phyloP scores from a whole-genome alignment of 495 filamentous ascomycete species.

The Entonaema liquescens region DNA sequence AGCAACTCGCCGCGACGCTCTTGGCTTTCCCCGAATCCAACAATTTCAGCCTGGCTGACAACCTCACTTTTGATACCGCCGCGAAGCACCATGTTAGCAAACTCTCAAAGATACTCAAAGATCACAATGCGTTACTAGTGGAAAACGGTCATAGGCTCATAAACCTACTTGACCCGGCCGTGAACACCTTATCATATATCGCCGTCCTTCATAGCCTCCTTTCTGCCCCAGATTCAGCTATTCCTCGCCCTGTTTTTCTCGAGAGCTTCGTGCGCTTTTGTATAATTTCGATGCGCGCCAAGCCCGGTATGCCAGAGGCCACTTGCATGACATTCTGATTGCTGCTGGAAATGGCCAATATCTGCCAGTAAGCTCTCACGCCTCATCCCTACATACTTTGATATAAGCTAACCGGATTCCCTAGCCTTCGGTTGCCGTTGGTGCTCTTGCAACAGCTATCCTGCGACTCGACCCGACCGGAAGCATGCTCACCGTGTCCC shows the following conservation, averaged over 20 bases:
- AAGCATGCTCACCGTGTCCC: conserved; percentile 72
- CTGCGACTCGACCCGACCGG: conserved; percentile 76
- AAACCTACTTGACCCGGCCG: conserved; percentile 50
- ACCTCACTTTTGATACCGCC: conserved; percentile 40
- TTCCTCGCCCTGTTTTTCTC: conserved; percentile 42
- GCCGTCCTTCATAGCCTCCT: conserved; percentile 47
- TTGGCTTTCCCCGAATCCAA: conserved; percentile 51
- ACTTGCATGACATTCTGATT: conserved; percentile 46
- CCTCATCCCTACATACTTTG: not conserved
- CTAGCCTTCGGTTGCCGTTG: conserved; percentile 67
- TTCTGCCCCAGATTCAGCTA: conserved; percentile 23
- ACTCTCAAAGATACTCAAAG: conserved; percentile 47
- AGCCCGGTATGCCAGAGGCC: conserved; percentile 52
- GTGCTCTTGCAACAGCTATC: conserved; percentile 69
- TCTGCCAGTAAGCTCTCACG: conserved; percentile 49
- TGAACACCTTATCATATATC: conserved; percentile 57
- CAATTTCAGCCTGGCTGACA: conserved; percentile 40
- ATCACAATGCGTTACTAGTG: conserved; percentile 27
- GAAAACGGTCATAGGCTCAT: conserved; percentile 43
- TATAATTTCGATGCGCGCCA: conserved; percentile 56
- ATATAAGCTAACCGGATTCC: conserved; percentile 5
- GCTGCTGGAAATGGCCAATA: conserved; percentile 39
- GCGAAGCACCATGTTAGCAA: conserved; percentile 44
- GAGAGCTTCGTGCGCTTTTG: conserved; percentile 51
- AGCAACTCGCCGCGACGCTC: conserved; percentile 48